A percentile compares a stretch with the other conserved stretches of the same genome.
Evolutionary conservation across 139 green algal genomes (phyloP).

Genomic region (Desmodesmus armatus): DNA sequence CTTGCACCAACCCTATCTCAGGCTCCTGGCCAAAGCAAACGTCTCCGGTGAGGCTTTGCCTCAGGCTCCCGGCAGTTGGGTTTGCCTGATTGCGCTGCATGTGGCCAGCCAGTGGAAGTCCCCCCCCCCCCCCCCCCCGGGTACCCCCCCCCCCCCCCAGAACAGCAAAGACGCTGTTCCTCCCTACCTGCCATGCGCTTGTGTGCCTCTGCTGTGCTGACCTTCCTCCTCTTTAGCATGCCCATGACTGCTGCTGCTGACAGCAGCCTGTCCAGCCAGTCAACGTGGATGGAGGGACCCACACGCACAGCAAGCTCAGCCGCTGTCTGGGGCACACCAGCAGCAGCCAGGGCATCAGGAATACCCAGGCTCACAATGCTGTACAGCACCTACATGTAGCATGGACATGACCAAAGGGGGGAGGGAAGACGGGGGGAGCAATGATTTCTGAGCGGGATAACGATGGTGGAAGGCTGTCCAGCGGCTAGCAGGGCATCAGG

Average conservation of each 20-base stretch:
- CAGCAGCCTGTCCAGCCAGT: conserved; percentile 16
- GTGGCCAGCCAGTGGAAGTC: too few relatives aligned
- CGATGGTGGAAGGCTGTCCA: background rate
- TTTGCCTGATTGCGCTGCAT: too few relatives aligned
- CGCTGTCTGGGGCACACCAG: background rate
- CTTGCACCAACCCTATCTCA: too few relatives aligned
- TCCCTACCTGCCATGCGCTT: too few relatives aligned
- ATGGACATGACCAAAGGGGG: background rate
- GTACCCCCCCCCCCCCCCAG: too few relatives aligned
- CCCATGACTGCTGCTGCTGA: background rate
- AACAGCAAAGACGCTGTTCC: too few relatives aligned
- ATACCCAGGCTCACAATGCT: background rate
- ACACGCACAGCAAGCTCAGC: conserved; percentile 15
- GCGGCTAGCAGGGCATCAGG: background rate
- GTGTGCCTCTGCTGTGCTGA: too few relatives aligned
- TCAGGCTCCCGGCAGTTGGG: too few relatives aligned
- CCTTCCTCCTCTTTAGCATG: conserved; percentile 25
- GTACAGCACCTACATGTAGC: conserved; percentile 17
- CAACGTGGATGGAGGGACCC: conserved; percentile 2
- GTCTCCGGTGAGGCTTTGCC: too few relatives aligned
- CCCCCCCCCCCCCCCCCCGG: too few relatives aligned
- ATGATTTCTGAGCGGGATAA: background rate
- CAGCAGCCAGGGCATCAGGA: background rate
- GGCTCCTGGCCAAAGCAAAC: too few relatives aligned
- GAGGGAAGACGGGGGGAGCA: background rate